phyloP scores from a whole-genome alignment of 2,329 filamentous ascomycete genomes.

The Cyphellophora europaea region DNA sequence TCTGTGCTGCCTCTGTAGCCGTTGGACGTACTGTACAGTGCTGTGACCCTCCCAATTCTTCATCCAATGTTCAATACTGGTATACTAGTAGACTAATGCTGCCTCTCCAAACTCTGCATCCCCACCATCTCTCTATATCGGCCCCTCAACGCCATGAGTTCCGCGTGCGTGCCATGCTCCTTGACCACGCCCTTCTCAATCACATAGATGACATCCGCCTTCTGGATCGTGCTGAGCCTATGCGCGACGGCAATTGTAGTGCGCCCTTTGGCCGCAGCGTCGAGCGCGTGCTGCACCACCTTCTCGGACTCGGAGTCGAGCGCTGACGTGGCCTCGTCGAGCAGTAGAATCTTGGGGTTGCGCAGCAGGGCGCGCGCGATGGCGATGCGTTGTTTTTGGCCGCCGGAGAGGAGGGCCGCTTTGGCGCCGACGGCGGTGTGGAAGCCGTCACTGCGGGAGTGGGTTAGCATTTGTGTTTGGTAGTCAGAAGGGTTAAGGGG shows the following conservation, averaged over 20 bases:
- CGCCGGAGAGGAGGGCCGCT: constrained; percentile 74
- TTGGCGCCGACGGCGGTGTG: constrained; percentile 79
- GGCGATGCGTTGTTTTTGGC: constrained; percentile 89
- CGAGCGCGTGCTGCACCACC: constrained; percentile 59
- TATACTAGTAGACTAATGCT: constrained; percentile 9
- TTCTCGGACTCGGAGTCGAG: constrained; percentile 41
- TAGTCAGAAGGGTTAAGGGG: constrained; percentile 12
- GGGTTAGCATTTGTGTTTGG: constrained; percentile 21
- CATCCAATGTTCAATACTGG: not conserved
- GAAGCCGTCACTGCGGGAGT: constrained; percentile 57
- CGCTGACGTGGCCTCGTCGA: constrained; percentile 64
- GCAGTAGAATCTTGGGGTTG: constrained; percentile 76
- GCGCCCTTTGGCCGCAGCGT: constrained; percentile 71
- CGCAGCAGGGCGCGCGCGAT: constrained; percentile 86
- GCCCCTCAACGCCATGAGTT: constrained; percentile 51
- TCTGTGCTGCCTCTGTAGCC: no score
- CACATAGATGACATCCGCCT: constrained; percentile 93
- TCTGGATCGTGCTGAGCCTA: constrained; percentile 83
- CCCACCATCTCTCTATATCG: constrained; percentile 73
- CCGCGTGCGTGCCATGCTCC: constrained; percentile 70
- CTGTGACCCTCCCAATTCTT: no score
- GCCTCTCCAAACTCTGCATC: constrained; percentile 65
- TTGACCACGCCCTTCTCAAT: constrained; percentile 83
- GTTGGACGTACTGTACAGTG: no score
- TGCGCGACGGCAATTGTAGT: constrained; percentile 95